These are phyloP conservation scores for Vigna reflexopilosa DNA, from an alignment of 306 rosid species.

Conservation along the genomic window DNA sequence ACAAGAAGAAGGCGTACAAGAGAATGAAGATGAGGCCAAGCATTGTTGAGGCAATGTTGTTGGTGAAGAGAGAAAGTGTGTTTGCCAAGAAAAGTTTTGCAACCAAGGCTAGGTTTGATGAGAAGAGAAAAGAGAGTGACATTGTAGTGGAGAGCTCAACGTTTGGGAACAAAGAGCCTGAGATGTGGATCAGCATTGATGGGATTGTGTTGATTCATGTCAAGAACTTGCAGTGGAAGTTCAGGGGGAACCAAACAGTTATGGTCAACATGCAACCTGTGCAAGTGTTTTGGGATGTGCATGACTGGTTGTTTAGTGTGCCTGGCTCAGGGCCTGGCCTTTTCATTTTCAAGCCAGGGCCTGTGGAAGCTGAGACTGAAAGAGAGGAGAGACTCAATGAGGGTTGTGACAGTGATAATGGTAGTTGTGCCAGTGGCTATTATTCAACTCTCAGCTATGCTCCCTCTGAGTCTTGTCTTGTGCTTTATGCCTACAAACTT, in stretches of 20 bases:
- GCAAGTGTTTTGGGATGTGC: constrained; percentile 87
- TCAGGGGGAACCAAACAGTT: constrained; percentile 84
- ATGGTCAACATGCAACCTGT: constrained; percentile 66
- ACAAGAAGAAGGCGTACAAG: constrained; percentile 75
- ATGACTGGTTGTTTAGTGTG: constrained; percentile 78
- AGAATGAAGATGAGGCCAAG: constrained; percentile 69
- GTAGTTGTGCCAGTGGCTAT: constrained; percentile 60
- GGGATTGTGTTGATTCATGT: constrained; percentile 86
- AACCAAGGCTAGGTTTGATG: constrained; percentile 69
- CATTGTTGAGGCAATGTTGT: constrained; percentile 54
- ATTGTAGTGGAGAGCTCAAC: constrained; percentile 85
- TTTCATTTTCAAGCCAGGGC: constrained; percentile 81
- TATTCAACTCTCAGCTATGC: constrained; percentile 58
- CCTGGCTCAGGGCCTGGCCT: constrained; percentile 74
- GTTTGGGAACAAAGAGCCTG: constrained; percentile 66
- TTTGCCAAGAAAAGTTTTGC: constrained; percentile 82
- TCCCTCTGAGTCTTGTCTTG: constrained; percentile 62
- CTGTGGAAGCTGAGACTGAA: constrained; percentile 58
- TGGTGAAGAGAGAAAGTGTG: constrained; percentile 77
- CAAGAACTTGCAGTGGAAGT: constrained; percentile 89
- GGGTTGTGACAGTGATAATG: constrained; percentile 59
- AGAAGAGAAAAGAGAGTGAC: constrained; percentile 64
- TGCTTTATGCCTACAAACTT: constrained; percentile 72
- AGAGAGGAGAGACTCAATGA: constrained; percentile 54
- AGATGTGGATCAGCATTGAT: constrained; percentile 94